Evolutionary conservation across 2,329 filamentous ascomycete species (phyloP), one percentile per base, ranked within the genome.

Genomic region (Sporothrix inflata): DNA sequence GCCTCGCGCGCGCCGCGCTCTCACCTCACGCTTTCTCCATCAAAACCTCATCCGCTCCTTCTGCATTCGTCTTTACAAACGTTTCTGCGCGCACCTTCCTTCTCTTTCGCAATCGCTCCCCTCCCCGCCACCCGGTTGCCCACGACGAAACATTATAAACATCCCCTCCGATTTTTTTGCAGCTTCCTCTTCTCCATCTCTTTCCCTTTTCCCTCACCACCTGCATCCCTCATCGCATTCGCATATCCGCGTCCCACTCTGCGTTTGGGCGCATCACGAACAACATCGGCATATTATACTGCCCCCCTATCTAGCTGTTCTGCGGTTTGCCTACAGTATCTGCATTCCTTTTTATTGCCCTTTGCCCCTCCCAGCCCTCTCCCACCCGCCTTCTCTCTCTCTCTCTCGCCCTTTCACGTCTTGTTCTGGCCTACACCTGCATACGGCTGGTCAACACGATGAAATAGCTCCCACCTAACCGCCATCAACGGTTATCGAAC

Each of bases 81-180:
- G 8, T 66, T 9, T 51, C 21, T 30, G 9, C 24, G 24, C 60
- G 60, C 38, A 45, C 65, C 45, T 51, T 51, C 65, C 27, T 21
- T 67, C 9, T 38, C 65, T 16, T 24, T 67, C 27, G 9, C 65
- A 19, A 38, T 51, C 45, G 16, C 16, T 7, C 27, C 45, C 21
- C 34, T 27, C 7, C 45, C 12, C 16, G 3, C 27, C 27, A 5
- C 42, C 16, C 1, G n/a, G 55, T 30, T 60, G 55, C 30, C 55
- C 30, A 38, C n/a, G 49, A 53, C 49, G 30, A 60, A 34, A 40
- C 34, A 63, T 61, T 47, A 66, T 66, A 66, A 30, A 14, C 61
- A 47, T 11, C 6, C 2, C 42, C 21, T 24, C 21, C 9, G 3
- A 24, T 16, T 63, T 12, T 19, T 42, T 16, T 4, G 57, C 24